phyloP scores from a whole-genome alignment of 1,284 basidiomycete species.

The Cystobasidiaceae sp. region DNA sequence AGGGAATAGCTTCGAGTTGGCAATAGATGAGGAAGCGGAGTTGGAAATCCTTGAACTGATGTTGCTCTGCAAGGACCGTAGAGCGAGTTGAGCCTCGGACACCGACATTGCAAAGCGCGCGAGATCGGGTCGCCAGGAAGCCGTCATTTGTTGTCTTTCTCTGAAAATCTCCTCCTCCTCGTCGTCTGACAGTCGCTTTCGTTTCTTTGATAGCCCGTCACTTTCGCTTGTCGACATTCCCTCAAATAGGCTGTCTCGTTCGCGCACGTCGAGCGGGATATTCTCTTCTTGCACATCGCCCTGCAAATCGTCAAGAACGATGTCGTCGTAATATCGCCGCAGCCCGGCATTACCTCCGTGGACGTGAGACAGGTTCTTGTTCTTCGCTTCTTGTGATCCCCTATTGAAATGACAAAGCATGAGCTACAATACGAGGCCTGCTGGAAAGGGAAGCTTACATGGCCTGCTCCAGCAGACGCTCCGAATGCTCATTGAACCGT shows the following conservation, averaged over 20 bases:
- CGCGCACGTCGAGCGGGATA: slow-evolving; percentile 70
- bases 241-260: slow-evolving; percentile 31
- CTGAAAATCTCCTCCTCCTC: slow-evolving; percentile 18
- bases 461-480: slow-evolving; percentile 64
- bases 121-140: slow-evolving; percentile 23
- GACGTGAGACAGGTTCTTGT: slow-evolving; percentile 3
- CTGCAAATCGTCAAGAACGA: slow-evolving; percentile 81
- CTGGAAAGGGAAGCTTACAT: slow-evolving; percentile 40
- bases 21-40: slow-evolving; percentile 6
- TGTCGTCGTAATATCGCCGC: slow-evolving; percentile 57
- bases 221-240: background rate
- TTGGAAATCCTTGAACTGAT: slow-evolving; percentile 10
- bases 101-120: slow-evolving; percentile 6
- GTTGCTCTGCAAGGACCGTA: slow-evolving; percentile 20
- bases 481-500: slow-evolving; percentile 96
- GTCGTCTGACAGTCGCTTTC: slow-evolving; percentile 20
- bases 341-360: slow-evolving; percentile 29
- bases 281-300: slow-evolving; percentile 60
- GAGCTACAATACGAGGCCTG: background rate
- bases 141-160: background rate
- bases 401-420: background rate
- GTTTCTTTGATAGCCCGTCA: slow-evolving; percentile 18
- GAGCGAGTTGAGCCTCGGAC: background rate
- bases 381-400: background rate
- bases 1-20: slow-evolving; percentile 54